Evolutionary conservation across 495 filamentous ascomycete genomes (phyloP).

Genomic region (Aspergillus steynii): DNA sequence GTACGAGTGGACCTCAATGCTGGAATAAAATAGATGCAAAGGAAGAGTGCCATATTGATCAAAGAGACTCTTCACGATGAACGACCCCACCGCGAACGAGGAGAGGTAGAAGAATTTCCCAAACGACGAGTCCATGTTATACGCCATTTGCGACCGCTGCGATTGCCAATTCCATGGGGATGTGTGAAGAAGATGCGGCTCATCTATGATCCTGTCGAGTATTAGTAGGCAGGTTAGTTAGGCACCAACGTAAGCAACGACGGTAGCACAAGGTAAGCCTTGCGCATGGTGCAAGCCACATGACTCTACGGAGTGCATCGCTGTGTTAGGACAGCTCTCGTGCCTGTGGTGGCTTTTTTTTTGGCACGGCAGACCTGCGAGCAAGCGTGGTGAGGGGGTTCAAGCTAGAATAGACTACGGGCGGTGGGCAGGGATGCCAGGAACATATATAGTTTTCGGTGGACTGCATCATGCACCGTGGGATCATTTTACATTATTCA

Average conservation of each 20-base stretch:
- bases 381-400: too few species aligned
- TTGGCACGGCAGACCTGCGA: neutral
- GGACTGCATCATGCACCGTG: neutral
- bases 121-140: neutral
- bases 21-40: conserved; percentile 3
- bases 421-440: neutral
- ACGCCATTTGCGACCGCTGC: neutral
- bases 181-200: neutral
- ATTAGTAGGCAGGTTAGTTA: neutral
- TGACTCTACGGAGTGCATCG: neutral
- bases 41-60: conserved; percentile 4
- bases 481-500: neutral
- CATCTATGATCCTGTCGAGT: neutral
- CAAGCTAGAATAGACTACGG: too few species aligned
- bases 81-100: conserved; percentile 8
- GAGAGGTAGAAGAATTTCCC: conserved; percentile 11
- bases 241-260: neutral
- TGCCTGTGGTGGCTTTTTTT: neutral
- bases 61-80: conserved; percentile 3
- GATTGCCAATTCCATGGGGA: neutral
- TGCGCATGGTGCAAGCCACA: neutral
- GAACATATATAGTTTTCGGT: neutral
- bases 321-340: too few species aligned
- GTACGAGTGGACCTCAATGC: conserved; percentile 9
- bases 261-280: neutral